Evolutionary conservation across 805 yeast genomes (phyloP).

Genomic region (Teunomyces panamensis): DNA sequence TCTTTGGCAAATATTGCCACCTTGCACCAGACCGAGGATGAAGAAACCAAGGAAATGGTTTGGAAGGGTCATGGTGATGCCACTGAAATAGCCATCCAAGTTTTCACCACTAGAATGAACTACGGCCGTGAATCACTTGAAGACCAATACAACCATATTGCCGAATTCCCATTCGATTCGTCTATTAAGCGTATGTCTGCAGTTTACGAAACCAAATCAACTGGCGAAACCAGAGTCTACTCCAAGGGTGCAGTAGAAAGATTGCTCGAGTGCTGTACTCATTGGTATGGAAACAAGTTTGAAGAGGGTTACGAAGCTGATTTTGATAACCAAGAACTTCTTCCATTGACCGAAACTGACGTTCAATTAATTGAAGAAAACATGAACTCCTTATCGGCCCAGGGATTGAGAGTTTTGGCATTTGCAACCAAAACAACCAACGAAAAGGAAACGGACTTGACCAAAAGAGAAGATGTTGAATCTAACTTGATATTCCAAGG

Average conservation of each 20-base stretch:
- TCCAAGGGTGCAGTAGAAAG: conserved; percentile 81
- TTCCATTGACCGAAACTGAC: conserved; percentile 41
- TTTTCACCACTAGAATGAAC: conserved; percentile 60
- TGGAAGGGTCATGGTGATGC: conserved; percentile 90
- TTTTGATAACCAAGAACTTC: conserved; percentile 14
- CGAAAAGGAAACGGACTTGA: conserved; percentile 12
- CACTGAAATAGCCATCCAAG: conserved; percentile 85
- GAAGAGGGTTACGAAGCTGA: conserved; percentile 20
- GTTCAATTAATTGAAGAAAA: conserved; percentile 45
- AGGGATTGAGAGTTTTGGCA: conserved; percentile 60
- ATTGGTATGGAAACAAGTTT: conserved; percentile 44
- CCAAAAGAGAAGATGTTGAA: conserved; percentile 46
- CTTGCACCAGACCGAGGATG: conserved; percentile 47
- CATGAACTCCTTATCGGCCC: conserved; percentile 57
- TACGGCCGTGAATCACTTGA: conserved; percentile 42
- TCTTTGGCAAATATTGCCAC: conserved; percentile 79
- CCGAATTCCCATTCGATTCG: conserved; percentile 75
- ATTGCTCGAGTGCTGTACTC: conserved; percentile 52
- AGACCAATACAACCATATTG: conserved; percentile 41
- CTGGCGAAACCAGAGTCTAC: conserved; percentile 33
- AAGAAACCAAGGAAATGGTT: conserved; percentile 37
- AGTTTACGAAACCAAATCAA: conserved; percentile 35
- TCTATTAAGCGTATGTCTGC: conserved; percentile 72
- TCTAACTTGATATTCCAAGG: conserved; percentile 56
- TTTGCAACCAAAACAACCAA: conserved; percentile 50